These are phyloP conservation scores for Xenoacremonium recifei DNA, from an alignment of 2,329 filamentous ascomycete species.

Conservation along the genomic window DNA sequence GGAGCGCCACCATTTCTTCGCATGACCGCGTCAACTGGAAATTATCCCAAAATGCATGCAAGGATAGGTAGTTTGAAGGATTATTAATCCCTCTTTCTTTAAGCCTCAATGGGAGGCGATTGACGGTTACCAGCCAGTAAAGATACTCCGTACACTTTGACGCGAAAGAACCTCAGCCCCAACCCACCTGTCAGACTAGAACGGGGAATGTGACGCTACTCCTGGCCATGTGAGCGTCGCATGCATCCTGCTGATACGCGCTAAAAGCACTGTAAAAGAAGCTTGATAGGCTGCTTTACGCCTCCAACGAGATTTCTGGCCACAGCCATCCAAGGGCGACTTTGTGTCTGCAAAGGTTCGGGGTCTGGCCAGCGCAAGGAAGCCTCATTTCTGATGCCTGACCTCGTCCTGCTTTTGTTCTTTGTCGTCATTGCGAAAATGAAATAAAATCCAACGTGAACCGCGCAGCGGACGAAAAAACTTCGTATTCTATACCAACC, in stretches of 20 bases:
- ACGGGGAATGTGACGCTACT: background rate
- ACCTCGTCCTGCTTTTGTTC: background rate
- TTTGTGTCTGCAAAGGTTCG: background rate
- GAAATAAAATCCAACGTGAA: background rate
- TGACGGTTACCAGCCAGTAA: no score
- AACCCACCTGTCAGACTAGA: no score
- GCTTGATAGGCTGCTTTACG: background rate
- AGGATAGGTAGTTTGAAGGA: no score
- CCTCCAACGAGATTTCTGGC: no score
- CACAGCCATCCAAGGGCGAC: background rate
- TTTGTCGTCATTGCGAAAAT: no score
- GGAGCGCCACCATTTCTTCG: no score
- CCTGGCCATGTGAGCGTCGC: background rate
- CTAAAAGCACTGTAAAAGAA: background rate
- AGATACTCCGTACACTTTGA: no score
- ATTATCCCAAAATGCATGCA: no score
- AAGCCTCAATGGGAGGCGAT: no score
- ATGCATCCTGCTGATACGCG: background rate
- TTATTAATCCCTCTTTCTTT: no score
- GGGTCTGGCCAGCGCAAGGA: background rate
- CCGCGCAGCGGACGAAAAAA: background rate
- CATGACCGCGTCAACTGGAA: no score
- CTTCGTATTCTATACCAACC: background rate
- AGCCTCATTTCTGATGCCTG: background rate
- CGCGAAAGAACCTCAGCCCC: no score